Percentiles rank a stretch among this genome's conserved stretches.
phyloP scores from a whole-genome alignment of 2,329 filamentous ascomycete species.

The Hymenoscyphus salicellus region DNA sequence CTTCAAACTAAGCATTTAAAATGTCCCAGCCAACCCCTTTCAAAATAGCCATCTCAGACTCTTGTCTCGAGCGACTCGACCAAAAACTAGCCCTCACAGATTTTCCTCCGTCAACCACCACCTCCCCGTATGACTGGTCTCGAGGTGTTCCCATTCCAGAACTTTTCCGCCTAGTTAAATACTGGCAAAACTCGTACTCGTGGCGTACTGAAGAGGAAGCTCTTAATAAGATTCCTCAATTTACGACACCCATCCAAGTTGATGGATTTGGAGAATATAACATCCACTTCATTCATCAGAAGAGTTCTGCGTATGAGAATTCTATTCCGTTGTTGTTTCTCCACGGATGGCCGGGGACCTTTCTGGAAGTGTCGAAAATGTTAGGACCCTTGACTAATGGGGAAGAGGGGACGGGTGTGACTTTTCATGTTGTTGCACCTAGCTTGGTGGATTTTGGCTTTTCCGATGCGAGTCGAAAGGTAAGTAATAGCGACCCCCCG shows the following conservation, averaged over 20 bases:
- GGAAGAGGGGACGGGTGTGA: conserved; percentile 21
- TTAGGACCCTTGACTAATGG: conserved; percentile 7
- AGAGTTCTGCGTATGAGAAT: background rate
- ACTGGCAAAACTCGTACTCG: conserved; percentile 27
- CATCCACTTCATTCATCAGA: background rate
- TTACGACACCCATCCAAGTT: background rate
- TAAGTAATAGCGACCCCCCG: conserved; percentile 1
- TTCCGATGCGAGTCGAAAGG: conserved; percentile 35
- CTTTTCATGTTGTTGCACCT: conserved; percentile 47
- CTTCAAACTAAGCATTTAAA: background rate
- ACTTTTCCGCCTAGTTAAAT: conserved; percentile 12
- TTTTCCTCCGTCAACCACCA: background rate
- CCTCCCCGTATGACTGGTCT: background rate
- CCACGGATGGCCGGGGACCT: background rate
- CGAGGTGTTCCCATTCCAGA: conserved; percentile 10
- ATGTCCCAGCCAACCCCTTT: background rate
- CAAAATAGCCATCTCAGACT: background rate
- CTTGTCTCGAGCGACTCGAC: background rate
- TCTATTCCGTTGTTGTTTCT: background rate
- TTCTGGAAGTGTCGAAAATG: background rate
- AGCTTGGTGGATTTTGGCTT: conserved; percentile 54
- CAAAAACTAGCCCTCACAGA: background rate
- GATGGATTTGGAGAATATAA: background rate
- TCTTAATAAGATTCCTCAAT: background rate
- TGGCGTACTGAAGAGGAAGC: conserved; percentile 27